A percentile compares a stretch with the other conserved stretches of the same genome.
These are phyloP conservation scores for Gaertneriomyces semiglobifer DNA, from an alignment of 192 early-diverging fungal genomes.

Conservation along the genomic window DNA sequence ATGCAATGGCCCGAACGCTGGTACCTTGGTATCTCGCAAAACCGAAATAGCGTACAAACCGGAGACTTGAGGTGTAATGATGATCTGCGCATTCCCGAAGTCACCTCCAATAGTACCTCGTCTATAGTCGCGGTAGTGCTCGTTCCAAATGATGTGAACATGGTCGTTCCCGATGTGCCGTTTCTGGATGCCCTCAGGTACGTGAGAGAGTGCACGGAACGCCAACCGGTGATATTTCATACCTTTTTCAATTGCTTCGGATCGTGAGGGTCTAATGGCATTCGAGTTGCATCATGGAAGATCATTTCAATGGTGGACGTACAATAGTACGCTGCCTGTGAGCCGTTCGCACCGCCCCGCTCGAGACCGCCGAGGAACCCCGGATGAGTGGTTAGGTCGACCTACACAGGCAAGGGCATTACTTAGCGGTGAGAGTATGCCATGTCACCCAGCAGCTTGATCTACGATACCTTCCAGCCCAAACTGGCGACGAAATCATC, in stretches of 20 bases:
- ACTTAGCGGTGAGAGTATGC: not conserved
- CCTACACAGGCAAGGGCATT: conserved; percentile 18
- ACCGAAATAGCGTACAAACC: conserved; percentile 62
- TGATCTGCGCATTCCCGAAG: conserved; percentile 94
- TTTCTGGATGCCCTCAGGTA: conserved; percentile 57
- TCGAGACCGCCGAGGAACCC: conserved; percentile 90
- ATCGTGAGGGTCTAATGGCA: conserved; percentile 81
- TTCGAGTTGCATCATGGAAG: conserved; percentile 85
- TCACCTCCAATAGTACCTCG: conserved; percentile 91
- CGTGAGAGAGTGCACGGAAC: not conserved
- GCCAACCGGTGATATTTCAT: conserved; percentile 17
- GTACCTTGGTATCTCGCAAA: conserved; percentile 63
- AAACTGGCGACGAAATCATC: conserved; percentile 81
- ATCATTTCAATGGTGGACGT: conserved; percentile 81
- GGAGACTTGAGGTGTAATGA: conserved; percentile 76
- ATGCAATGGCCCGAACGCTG: conserved; percentile 83
- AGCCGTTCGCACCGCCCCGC: conserved; percentile 71
- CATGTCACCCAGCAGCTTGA: not conserved
- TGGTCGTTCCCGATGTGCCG: conserved; percentile 99
- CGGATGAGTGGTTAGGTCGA: conserved; percentile 75
- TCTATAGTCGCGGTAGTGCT: conserved; percentile 82
- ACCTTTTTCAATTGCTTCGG: conserved; percentile 90
- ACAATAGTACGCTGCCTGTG: conserved; percentile 76
- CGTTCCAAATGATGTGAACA: conserved; percentile 98
- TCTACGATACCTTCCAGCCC: conserved; percentile 74